phyloP scores from a whole-genome alignment of 2,329 filamentous ascomycete genomes.

The Gaeumannomyces tritici region DNA sequence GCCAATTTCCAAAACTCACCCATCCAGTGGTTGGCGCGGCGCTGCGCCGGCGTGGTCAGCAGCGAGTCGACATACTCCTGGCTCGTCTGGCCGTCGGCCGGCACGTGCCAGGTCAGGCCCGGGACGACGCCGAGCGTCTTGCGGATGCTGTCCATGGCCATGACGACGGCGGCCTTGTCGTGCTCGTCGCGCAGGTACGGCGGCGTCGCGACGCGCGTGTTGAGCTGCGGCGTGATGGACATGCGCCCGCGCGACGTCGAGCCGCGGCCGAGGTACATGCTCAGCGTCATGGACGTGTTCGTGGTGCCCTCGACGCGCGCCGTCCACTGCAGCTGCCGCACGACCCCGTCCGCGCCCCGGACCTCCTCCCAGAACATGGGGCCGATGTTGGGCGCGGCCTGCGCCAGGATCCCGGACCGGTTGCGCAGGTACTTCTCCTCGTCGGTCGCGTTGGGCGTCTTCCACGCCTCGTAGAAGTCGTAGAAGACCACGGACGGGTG shows the following conservation, averaged over 20 bases:
- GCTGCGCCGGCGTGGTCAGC: slow-evolving; percentile 12
- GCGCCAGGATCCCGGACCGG: slow-evolving; percentile 50
- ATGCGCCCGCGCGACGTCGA: slow-evolving; percentile 45
- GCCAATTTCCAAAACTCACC: slow-evolving; percentile 16
- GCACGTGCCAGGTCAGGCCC: slow-evolving; percentile 39
- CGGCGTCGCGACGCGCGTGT: slow-evolving; percentile 42
- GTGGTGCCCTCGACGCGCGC: slow-evolving; percentile 47
- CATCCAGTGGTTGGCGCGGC: slow-evolving; percentile 34
- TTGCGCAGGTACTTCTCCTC: slow-evolving; percentile 33
- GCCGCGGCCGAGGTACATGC: slow-evolving; percentile 44
- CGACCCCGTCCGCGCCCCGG: slow-evolving; percentile 45
- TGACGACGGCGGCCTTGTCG: slow-evolving; percentile 49
- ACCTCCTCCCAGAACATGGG: slow-evolving; percentile 45
- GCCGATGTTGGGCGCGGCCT: slow-evolving; percentile 34
- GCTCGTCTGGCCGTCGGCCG: slow-evolving; percentile 33
- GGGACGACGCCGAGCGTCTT: slow-evolving; percentile 37
- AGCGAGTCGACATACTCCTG: slow-evolving; percentile 38
- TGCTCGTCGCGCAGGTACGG: slow-evolving; percentile 45
- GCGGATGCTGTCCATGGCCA: slow-evolving; percentile 46
- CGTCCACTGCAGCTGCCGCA: slow-evolving; percentile 57
- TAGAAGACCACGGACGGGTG: slow-evolving; percentile 45
- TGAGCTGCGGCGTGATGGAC: slow-evolving; percentile 45
- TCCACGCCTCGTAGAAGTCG: slow-evolving; percentile 55
- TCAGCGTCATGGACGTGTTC: slow-evolving; percentile 18
- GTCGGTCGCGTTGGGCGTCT: slow-evolving; percentile 34